Evolutionary conservation across 2,329 filamentous ascomycete species (phyloP).

Genomic region (Fusarium subglutinans): DNA sequence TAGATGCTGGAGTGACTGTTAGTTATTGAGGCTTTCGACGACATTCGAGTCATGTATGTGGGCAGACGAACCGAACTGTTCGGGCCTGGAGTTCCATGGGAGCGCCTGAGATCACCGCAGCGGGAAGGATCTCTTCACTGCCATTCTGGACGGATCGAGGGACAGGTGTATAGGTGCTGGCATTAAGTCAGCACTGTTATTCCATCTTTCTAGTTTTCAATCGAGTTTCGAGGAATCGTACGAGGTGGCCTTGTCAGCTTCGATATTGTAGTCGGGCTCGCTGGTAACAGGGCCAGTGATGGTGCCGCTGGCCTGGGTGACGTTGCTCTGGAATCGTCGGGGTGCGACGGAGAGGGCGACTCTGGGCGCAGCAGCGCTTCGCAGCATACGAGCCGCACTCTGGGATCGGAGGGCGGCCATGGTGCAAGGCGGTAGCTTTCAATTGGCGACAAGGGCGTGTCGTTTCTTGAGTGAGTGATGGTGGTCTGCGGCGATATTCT

Average conservation of each 20-base stretch:
- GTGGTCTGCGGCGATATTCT: slow-evolving; percentile 44
- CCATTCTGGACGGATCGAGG: slow-evolving; percentile 91
- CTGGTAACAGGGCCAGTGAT: slow-evolving; percentile 61
- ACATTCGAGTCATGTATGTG: background rate
- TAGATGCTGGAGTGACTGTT: slow-evolving; percentile 74
- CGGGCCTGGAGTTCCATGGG: slow-evolving; percentile 93
- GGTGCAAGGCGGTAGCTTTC: slow-evolving; percentile 44
- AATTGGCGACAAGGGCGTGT: slow-evolving; percentile 35
- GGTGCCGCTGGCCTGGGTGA: slow-evolving; percentile 54
- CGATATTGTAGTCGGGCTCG: slow-evolving; percentile 82
- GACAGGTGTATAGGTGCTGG: slow-evolving; percentile 87
- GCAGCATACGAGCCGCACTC: slow-evolving; percentile 62
- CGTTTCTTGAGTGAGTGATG: slow-evolving; percentile 37
- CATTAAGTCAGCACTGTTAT: slow-evolving; percentile 29
- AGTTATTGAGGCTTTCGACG: background rate
- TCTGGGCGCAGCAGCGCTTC: slow-evolving; percentile 53
- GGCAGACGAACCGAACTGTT: slow-evolving; percentile 79
- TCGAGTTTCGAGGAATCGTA: slow-evolving; percentile 53
- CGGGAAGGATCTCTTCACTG: slow-evolving; percentile 82
- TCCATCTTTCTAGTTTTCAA: background rate
- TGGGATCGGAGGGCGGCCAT: slow-evolving; percentile 75
- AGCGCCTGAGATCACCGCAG: slow-evolving; percentile 88
- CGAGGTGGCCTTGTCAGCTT: slow-evolving; percentile 91
- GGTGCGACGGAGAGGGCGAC: slow-evolving; percentile 54
- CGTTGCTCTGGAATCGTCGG: slow-evolving; percentile 64